Evolutionary conservation across 73 alveolate genomes (phyloP).

Genomic region (Paramecium primaurelia): DNA sequence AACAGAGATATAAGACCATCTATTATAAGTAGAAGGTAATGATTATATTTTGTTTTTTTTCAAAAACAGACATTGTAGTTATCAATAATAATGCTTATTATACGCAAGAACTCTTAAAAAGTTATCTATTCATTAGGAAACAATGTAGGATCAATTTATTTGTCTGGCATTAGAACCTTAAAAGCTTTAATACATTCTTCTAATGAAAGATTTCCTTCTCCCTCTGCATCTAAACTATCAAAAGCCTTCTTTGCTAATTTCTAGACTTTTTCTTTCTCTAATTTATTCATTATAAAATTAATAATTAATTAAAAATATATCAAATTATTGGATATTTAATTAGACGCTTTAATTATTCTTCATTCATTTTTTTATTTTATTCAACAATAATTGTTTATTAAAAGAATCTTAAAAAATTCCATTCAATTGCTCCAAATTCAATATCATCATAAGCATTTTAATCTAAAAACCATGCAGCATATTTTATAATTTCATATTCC

Average conservation of each 20-base stretch:
- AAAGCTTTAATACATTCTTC: neutral
- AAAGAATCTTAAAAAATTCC: neutral
- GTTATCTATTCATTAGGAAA: neutral
- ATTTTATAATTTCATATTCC: neutral
- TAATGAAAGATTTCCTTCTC: neutral
- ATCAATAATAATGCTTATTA: neutral
- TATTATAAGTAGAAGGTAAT: neutral
- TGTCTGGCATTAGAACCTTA: neutral
- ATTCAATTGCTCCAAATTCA: neutral
- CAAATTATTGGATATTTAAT: neutral
- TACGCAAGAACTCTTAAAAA: neutral
- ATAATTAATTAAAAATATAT: neutral
- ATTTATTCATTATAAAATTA: neutral
- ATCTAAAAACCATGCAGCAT: neutral
- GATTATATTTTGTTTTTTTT: neutral
- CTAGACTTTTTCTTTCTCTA: constrained; percentile 18
- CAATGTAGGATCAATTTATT: neutral
- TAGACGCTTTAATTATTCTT: neutral
- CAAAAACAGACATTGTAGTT: constrained; percentile 24
- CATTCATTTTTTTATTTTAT: neutral
- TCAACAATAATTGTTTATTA: neutral
- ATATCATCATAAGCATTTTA: neutral
- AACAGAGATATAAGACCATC: neutral
- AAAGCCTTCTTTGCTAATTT: neutral
- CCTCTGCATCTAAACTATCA: neutral